Evolutionary conservation across 108 stramenopile genomes (phyloP).

Genomic region (Nitzschia sp.): DNA sequence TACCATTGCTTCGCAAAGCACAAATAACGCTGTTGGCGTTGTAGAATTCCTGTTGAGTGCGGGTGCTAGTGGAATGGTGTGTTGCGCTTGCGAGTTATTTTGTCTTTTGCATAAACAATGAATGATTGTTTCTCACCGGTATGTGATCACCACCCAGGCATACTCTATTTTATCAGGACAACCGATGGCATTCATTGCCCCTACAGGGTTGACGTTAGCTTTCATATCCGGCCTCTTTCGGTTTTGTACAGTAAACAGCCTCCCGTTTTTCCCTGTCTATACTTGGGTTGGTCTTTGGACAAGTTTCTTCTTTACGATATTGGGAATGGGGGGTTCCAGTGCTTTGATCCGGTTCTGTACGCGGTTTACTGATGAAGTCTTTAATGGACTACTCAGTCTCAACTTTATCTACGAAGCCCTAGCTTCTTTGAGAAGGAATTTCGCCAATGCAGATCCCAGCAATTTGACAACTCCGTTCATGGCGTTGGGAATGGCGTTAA

Average conservation of each 20-base stretch:
- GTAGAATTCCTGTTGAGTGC: slow-evolving; percentile 88
- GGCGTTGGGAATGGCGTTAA: slow-evolving; percentile 66
- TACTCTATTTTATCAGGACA: slow-evolving; percentile 89
- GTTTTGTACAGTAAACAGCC: slow-evolving; percentile 62
- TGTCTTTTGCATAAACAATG: background rate
- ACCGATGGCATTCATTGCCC: slow-evolving; percentile 97
- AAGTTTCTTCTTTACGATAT: slow-evolving; percentile 71
- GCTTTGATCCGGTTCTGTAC: slow-evolving; percentile 90
- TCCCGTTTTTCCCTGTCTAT: slow-evolving; percentile 94
- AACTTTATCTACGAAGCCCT: slow-evolving; percentile 94
- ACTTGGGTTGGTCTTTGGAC: slow-evolving; percentile 96
- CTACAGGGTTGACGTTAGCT: slow-evolving; percentile 92
- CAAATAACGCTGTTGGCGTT: slow-evolving; percentile 85
- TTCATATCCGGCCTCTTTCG: slow-evolving; percentile 90
- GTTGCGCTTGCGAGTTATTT: background rate
- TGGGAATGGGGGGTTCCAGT: slow-evolving; percentile 80
- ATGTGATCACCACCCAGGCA: slow-evolving; percentile 21
- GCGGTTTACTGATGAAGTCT: slow-evolving; percentile 96
- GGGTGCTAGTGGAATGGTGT: slow-evolving; percentile 83
- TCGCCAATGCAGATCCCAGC: slow-evolving; percentile 71
- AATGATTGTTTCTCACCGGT: background rate
- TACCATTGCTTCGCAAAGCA: slow-evolving; percentile 85
- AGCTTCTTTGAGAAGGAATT: slow-evolving; percentile 66
- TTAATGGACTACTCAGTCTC: slow-evolving; percentile 90
- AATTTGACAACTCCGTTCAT: slow-evolving; percentile 85